Evolutionary conservation across 177 flowering plant genomes (phyloP).

Genomic region (Telopea speciosissima): DNA sequence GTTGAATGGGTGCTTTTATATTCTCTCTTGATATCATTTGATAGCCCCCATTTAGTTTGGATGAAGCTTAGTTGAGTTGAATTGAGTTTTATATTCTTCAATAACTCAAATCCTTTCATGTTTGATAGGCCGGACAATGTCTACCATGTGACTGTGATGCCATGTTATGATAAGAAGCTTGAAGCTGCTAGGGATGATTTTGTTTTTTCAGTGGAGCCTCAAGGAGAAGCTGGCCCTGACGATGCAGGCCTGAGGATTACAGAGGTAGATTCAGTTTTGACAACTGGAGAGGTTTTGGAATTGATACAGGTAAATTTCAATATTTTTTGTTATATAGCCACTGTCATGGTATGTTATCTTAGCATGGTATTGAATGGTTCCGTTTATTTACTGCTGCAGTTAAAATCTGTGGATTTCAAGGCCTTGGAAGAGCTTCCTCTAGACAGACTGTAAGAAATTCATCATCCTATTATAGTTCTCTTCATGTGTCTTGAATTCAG

Average conservation of each 20-base stretch:
- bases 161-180: constrained; percentile 98
- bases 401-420: constrained; percentile 60
- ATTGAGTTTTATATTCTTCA: constrained; percentile 11
- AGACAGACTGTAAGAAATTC: constrained; percentile 62
- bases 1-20: background rate
- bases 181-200: constrained; percentile 98
- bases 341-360: background rate
- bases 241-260: constrained; percentile 28
- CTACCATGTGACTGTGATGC: constrained; percentile 97
- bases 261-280: constrained; percentile 96
- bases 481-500: background rate
- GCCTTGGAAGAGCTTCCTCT: constrained; percentile 72
- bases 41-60: background rate
- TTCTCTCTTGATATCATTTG: constrained; percentile 7
- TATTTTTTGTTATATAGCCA: background rate
- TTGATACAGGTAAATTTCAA: constrained; percentile 56
- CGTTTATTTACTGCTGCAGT: constrained; percentile 38
- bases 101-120: constrained; percentile 3
- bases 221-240: constrained; percentile 26
- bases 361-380: background rate
- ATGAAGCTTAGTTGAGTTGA: too few species aligned
- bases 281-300: constrained; percentile 93
- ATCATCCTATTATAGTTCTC: background rate
- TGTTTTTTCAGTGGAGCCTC: constrained; percentile 44
- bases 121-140: constrained; percentile 63